Percentiles rank a stretch among this genome's conserved stretches.
Evolutionary conservation across 2,329 filamentous ascomycete genomes (phyloP).

Genomic region (Ceratocystis smalleyi): DNA sequence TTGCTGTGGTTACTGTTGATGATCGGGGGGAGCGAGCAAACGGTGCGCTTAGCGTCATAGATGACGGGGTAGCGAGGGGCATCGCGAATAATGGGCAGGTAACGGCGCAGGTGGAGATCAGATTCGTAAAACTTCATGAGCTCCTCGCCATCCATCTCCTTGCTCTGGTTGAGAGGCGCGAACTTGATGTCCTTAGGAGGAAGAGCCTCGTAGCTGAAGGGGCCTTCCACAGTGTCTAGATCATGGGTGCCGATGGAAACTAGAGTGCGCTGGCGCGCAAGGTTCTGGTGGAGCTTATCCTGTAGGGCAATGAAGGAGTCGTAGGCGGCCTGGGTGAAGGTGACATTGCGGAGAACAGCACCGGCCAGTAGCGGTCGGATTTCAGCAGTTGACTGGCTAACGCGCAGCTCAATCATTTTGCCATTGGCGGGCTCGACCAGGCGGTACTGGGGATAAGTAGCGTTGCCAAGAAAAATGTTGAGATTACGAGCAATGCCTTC

Average conservation of each 20-base stretch:
- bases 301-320: conserved; percentile 95
- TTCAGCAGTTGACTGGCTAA: conserved; percentile 56
- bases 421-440: conserved; percentile 57
- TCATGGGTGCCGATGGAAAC: conserved; percentile 98
- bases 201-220: conserved; percentile 91
- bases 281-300: conserved; percentile 94
- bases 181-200: conserved; percentile 88
- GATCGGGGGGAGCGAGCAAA: conserved; percentile 90
- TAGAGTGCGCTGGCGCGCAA: conserved; percentile 80
- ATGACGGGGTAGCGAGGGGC: conserved; percentile 91
- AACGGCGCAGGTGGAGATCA: conserved; percentile 81
- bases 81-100: conserved; percentile 86
- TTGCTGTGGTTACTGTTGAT: conserved; percentile 98
- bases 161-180: conserved; percentile 74
- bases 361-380: conserved; percentile 81
- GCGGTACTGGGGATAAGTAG: conserved; percentile 62
- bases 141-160: conserved; percentile 73
- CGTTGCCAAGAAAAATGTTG: conserved; percentile 77
- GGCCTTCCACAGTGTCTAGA: conserved; percentile 79
- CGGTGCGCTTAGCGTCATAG: conserved; percentile 69
- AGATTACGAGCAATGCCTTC: conserved; percentile 92
- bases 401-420: conserved; percentile 64
- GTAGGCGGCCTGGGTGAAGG: conserved; percentile 80
- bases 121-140: conserved; percentile 92
- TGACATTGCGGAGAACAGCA: conserved; percentile 77